Conservation (phyloP, 805 yeast genomes). For the Lachancea mirantina region DNA sequence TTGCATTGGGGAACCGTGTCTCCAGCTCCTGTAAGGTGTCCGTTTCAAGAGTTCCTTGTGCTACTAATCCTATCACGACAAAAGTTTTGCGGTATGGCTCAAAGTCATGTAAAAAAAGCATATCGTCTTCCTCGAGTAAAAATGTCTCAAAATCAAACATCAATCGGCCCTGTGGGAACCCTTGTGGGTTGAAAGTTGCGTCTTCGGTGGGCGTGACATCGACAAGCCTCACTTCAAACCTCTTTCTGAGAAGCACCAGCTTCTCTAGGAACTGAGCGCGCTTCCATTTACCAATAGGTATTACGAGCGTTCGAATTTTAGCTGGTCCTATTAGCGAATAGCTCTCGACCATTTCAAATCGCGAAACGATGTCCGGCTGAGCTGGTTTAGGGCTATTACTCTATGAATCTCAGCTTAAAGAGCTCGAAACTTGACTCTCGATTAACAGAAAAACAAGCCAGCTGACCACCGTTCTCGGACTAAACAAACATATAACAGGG, state of each 20-base stretch:
- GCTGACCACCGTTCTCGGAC: too few relatives aligned
- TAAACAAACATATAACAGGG: too few relatives aligned
- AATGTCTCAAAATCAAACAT: slow-evolving; percentile 48
- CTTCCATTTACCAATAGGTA: slow-evolving; percentile 54
- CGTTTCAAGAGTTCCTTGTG: slow-evolving; percentile 1
- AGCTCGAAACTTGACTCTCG: too few relatives aligned
- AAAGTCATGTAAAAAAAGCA: slow-evolving; percentile 70
- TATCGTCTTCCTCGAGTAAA: slow-evolving; percentile 41
- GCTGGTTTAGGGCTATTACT: too few relatives aligned
- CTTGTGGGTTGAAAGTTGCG: slow-evolving; percentile 69
- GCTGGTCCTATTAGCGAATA: slow-evolving; percentile 48
- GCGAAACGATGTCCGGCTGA: too few relatives aligned
- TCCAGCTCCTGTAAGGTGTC: slow-evolving; percentile 28
- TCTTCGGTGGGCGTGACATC: slow-evolving; percentile 66
- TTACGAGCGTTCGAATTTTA: slow-evolving; percentile 54
- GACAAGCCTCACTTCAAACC: slow-evolving; percentile 59
- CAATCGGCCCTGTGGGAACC: slow-evolving; percentile 72
- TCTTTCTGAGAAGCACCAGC: slow-evolving; percentile 38
- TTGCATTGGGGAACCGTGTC: slow-evolving; percentile 24
- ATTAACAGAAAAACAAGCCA: too few relatives aligned
- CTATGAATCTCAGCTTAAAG: too few relatives aligned
- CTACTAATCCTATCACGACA: slow-evolving; percentile 45
- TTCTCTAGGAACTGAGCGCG: slow-evolving; percentile 34
- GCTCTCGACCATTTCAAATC: slow-evolving; percentile 5
- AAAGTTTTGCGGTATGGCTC: slow-evolving; percentile 83